Evolutionary conservation across 2,329 filamentous ascomycete species (phyloP), one percentile per base, ranked within the genome.

Genomic region (Calonectria montana): DNA sequence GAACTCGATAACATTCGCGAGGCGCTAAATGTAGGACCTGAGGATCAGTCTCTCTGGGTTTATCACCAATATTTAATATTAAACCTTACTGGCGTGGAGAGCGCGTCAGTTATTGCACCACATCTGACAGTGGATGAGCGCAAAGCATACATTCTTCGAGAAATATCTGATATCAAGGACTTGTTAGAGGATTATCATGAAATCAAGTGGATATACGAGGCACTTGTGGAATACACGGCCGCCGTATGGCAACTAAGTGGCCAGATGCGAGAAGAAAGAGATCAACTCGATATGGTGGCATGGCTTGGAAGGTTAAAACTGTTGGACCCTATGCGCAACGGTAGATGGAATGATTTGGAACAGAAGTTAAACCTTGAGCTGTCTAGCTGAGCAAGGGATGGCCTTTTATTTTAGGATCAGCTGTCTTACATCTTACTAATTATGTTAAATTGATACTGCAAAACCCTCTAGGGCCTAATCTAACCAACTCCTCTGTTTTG

Each of bases 31-130:
- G 94, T 94, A 43, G 96, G 97, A 70, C 95, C 96, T 0, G 95
- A 97, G 77, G 96, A 98, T 81, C 96, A 98, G 81, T 98, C 95
- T 21, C 88, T 98, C 7, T 99, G 97, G 96, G 98, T 97, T 83
- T 98, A 99, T 80, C 95, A 98, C 82, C 94, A 97, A 77, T 97
- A 93, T 79, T 86, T 98, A 69, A 91, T 98, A 85, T 89, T 91
- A 71, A 93, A 92, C 79, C 86, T 94, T 77, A 86, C 88, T 65
- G 87, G 86, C 78, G 85, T 84, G 61, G 85, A 81, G 16, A 84
- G 86, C 16, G 80, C 85, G 3, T 84, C 88, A 23, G 89, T 89
- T 12, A 93, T 98, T 76, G 89, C 92, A 16, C 91, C 91, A 0
- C 87, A 90, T 43, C 84, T 97, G 35, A 88, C 88, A 1, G 81